A percentile compares a stretch with the other conserved stretches of the same genome.
Conservation (phyloP, 2,329 filamentous ascomycete genomes). For the Thelonectria blattea region DNA sequence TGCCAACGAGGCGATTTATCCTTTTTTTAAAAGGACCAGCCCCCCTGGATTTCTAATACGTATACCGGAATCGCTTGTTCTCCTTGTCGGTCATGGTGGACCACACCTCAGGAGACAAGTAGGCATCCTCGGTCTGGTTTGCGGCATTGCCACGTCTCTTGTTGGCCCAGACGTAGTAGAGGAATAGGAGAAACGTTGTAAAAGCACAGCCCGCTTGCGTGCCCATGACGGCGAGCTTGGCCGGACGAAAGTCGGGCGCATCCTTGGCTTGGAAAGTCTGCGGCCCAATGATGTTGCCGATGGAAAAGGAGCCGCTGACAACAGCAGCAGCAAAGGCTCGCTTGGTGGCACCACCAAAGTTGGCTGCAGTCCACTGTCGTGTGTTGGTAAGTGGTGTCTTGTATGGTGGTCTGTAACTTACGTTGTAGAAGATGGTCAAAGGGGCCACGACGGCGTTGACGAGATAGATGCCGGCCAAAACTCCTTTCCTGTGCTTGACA, state of each 20-base stretch:
- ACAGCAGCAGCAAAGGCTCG: slow-evolving; percentile 56
- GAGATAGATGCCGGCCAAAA: slow-evolving; percentile 57
- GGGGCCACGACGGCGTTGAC: slow-evolving; percentile 57
- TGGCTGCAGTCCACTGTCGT: slow-evolving; percentile 54
- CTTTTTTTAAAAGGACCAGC: background rate
- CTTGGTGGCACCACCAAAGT: slow-evolving; percentile 59
- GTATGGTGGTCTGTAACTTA: slow-evolving; percentile 28
- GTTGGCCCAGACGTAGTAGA: slow-evolving; percentile 59
- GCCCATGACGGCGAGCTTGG: slow-evolving; percentile 61
- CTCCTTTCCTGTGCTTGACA: slow-evolving; percentile 51
- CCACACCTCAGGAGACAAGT: slow-evolving; percentile 52
- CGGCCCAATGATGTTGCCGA: slow-evolving; percentile 63
- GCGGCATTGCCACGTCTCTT: slow-evolving; percentile 43
- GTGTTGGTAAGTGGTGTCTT: background rate
- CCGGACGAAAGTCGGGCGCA: slow-evolving; percentile 58
- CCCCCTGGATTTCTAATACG: slow-evolving; percentile 41
- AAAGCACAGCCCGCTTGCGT: slow-evolving; percentile 53
- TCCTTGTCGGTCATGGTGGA: slow-evolving; percentile 61
- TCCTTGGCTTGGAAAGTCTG: slow-evolving; percentile 61
- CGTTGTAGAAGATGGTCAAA: slow-evolving; percentile 53
- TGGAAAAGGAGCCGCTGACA: slow-evolving; percentile 56
- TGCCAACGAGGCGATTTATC: background rate
- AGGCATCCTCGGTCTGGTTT: slow-evolving; percentile 47
- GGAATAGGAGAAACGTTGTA: slow-evolving; percentile 51
- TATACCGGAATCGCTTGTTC: slow-evolving; percentile 63